Evolutionary conservation across 441 rosid species (phyloP), one percentile per base, ranked within the genome.

Genomic region (Mallotus japonicus): DNA sequence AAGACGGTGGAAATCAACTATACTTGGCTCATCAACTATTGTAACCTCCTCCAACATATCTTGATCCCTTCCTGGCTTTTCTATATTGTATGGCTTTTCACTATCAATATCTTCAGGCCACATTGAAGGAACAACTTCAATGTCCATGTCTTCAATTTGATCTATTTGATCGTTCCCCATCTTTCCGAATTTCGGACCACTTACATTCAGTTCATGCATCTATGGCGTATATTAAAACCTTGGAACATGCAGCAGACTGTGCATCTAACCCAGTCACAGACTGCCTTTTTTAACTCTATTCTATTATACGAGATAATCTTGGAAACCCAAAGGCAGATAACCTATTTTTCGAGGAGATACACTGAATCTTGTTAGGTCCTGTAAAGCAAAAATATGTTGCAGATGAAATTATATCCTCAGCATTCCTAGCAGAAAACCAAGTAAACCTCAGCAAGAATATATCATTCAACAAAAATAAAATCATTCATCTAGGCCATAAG

Each of bases 81-180:
- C 99, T 4, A 95, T 87, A 73, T 95, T 94, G 85, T 90, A 95
- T 40, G 92, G 99, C 79, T 91, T 92, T 67, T 91, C 93, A 24
- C 83, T 77, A 32, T 83, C 95, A 10, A 95, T 88, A 60, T 89
- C 95, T 71, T 92, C 99, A 3, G 99, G 99, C 99, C 99, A 92
- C 99, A 95, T 92, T 1, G 99, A 95, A 73, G 90, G 81, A 42
- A 92, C 87, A 72, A 74, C 90, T 87, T 95, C 98, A 24, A 87
- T 76, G 9, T 95, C 98, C 97, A 91, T 91, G 49, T 92, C 98
- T 20, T 92, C 97, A 14, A 81, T 77, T 54, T 83, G 90, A 79
- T 92, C 93, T 17, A 81, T 79, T 54, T 82, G 89, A 82, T 88
- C 87, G 34, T 77, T 72, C 82, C 88, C 97, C 90, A 87, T 88